These are phyloP conservation scores for Solanum arcanum DNA, from an alignment of 257 asterid genomes.

Conservation along the genomic window DNA sequence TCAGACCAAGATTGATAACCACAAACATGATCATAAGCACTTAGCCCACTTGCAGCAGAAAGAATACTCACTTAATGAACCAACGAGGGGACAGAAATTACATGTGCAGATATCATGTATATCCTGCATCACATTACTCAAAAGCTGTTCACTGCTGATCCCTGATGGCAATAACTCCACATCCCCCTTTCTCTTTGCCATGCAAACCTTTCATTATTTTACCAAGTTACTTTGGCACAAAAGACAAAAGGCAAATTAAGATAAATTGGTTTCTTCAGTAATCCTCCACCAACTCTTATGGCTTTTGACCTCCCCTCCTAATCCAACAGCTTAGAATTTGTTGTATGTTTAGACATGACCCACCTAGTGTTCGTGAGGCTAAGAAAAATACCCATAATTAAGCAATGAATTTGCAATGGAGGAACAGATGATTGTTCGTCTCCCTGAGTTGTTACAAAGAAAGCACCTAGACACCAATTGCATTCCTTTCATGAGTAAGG, in stretches of 20 bases:
- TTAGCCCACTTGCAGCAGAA: not conserved
- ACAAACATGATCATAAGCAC: not conserved
- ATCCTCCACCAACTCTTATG: not conserved
- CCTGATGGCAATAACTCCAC: not conserved
- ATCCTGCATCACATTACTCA: not conserved
- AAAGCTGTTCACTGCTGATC: not conserved
- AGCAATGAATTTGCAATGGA: not conserved
- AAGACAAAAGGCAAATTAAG: not conserved
- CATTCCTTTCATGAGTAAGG: not conserved
- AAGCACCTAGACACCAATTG: not conserved
- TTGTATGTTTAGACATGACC: not conserved
- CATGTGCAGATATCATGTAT: not conserved
- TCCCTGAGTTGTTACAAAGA: not conserved
- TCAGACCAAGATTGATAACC: slow-evolving; percentile 1
- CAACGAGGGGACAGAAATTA: not conserved
- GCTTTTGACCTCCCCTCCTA: not conserved
- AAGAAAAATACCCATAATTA: not conserved
- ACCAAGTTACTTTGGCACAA: not conserved
- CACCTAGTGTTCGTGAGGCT: not conserved
- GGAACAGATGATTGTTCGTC: not conserved
- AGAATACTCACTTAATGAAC: not conserved
- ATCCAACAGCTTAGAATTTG: not conserved
- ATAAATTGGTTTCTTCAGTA: not conserved
- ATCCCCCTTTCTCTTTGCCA: not conserved
- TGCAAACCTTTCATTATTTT: not conserved